Evolutionary conservation across 495 filamentous ascomycete genomes (phyloP), one percentile per base, ranked within the genome.

Genomic region (Aspergillus avenaceus): DNA sequence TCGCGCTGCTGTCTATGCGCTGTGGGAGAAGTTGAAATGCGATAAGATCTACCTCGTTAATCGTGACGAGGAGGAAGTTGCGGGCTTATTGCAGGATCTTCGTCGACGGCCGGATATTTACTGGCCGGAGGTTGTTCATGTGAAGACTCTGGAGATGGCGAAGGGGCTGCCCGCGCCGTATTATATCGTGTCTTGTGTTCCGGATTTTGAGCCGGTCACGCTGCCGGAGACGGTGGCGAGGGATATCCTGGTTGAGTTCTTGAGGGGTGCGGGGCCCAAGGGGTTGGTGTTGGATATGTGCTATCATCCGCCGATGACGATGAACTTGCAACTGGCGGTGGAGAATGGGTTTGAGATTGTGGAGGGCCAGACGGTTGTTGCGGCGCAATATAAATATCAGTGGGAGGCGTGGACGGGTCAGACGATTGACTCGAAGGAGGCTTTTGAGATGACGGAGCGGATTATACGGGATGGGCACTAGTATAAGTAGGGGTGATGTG

Each of bases 231-330:
- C 69, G 29, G 52, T 59, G 16, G 73, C 76, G 21, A 65, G 81
- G 40, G 53, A 53, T 1, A 71, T 87, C 12, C 58, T 77, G 11
- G 69, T 82, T 56, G 63, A 66, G n/a, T 72, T 86, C 47, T 58
- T 82, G 24, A 56, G 54, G 2, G 24, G 55, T 53, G 4, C 45
- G 0, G 24, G 55, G 19, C 6, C 26, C 16, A 83, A 83, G 59
- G 84, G 84, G 0, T 78, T 76, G 4, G 72, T 87, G 44, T 59
- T 85, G 53, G 84, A 88, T 62, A 87, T 88, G 84, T 86, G 84
- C 63, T 87, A 86, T 58, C 83, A 86, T 54, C 84, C 84, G 1
- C 79, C 81, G 0, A 72, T 74, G 47, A 88, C 84, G 0, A 69
- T 69, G 47, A 75, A 84, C 47, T 76, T 74, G 1, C 70, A 62